Base-by-base conservation (phyloP, 2,329 filamentous ascomycete genomes). In the Phyllosticta citribraziliensis region DNA sequence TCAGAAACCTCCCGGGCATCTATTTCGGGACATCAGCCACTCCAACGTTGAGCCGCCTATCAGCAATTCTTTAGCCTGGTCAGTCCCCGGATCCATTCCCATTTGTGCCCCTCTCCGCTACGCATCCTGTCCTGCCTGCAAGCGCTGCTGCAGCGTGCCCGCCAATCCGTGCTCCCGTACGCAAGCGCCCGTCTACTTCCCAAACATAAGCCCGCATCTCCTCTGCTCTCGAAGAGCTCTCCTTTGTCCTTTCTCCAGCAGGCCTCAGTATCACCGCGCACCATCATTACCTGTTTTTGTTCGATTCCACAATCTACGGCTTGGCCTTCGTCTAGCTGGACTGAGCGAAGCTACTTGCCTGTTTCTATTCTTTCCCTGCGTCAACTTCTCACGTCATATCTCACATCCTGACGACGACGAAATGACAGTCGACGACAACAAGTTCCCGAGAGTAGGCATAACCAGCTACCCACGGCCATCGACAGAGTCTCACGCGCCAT, bases 341-440 rank as follows among this genome's bases (percentile, higher is more conserved):
- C 61, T 58, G 33, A 52, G 25, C 56, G 50, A 62, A 57, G 55
- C 56, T 58, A 51, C 55, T 58, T 54, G 35, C 55, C 17, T 62
- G 60, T 56, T 35, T 5, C 47, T 33, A 17, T 24, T 67, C 65
- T 63, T 60, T 64, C 65, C 66, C 47, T 70, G 67, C 65, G 73
- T 74, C 72, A 68, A 63, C 68, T 64, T 67, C 69, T 70, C 68
- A 67, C 67, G 64, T 69, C 63, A 66, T 66, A 40, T 56, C 40
- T 35, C 59, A 65, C 66, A 60, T 67, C 66, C 67, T 64, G 64
- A 69, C 64, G 68, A 69, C 62, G 69, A 69, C 63, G 69, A 68
- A 52, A 80, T 78, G 72, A 75, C 78, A 66, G 72, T 76, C 70
- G 76, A 73, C 72, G 70, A 77, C 68, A 76, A 75, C 66, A 75